phyloP scores from a whole-genome alignment of 148 eudicot species.

The Vaccinium corymbosum region DNA sequence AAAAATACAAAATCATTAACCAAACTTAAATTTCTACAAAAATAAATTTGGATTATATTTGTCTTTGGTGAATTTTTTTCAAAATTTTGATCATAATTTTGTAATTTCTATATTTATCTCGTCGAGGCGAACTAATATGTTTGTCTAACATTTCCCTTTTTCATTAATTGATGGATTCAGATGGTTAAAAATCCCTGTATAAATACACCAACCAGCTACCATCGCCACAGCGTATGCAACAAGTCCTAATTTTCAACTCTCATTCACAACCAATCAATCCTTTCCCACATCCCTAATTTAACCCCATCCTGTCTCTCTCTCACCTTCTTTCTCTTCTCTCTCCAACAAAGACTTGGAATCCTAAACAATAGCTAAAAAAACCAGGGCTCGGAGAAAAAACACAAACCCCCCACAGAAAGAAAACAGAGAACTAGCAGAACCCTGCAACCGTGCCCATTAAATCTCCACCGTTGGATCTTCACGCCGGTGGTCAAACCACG shows the following conservation, averaged over 20 bases:
- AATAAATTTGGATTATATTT: too few relatives aligned
- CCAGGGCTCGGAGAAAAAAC: background rate
- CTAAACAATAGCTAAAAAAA: background rate
- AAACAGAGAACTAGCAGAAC: background rate
- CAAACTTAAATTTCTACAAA: too few relatives aligned
- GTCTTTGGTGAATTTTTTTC: too few relatives aligned
- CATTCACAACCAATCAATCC: background rate
- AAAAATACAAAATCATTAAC: too few relatives aligned
- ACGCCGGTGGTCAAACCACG: background rate
- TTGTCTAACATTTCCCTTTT: too few relatives aligned
- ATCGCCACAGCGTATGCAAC: background rate
- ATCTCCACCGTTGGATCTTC: background rate
- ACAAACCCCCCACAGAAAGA: background rate
- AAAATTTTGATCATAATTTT: too few relatives aligned
- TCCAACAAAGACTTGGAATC: background rate
- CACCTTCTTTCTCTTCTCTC: background rate
- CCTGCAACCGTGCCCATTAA: background rate
- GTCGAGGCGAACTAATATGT: too few relatives aligned
- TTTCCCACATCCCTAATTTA: background rate
- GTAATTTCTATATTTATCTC: too few relatives aligned
- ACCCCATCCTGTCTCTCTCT: background rate
- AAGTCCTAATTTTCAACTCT: background rate
- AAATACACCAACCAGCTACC: background rate
- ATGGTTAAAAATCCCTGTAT: background rate
- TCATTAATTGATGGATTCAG: too few relatives aligned